phyloP scores from a whole-genome alignment of 345 rosid species.

The Microcos paniculata region DNA sequence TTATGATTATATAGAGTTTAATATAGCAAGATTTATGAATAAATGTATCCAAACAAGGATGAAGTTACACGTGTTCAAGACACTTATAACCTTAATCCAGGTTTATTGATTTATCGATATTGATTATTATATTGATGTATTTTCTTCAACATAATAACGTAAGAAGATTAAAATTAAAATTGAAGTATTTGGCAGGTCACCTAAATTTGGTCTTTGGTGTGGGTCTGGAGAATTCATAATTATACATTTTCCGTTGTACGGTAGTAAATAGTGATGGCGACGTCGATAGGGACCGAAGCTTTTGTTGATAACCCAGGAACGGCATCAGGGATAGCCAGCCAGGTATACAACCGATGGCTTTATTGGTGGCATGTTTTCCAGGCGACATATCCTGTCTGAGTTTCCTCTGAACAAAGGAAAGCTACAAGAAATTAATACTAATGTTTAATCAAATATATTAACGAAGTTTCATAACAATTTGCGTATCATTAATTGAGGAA shows the following conservation, averaged over 20 bases:
- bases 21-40: too few species aligned
- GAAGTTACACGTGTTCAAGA: too few species aligned
- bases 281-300: neutral
- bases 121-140: too few species aligned
- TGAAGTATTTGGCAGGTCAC: neutral
- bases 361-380: neutral
- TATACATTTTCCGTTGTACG: neutral
- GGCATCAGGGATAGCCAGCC: neutral
- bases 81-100: neutral
- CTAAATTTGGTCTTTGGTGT: neutral
- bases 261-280: conserved; percentile 2
- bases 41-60: too few species aligned
- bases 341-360: neutral
- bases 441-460: neutral
- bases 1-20: neutral
- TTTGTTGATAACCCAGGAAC: neutral
- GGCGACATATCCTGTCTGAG: neutral
- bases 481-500: neutral
- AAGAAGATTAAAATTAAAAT: neutral
- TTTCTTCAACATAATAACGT: neutral
- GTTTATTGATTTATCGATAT: too few species aligned
- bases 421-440: neutral
- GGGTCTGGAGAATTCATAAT: neutral
- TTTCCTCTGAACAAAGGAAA: neutral
- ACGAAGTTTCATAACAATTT: neutral